Evolutionary conservation across 805 yeast genomes (phyloP).

Genomic region (Schwanniomyces yamadae): DNA sequence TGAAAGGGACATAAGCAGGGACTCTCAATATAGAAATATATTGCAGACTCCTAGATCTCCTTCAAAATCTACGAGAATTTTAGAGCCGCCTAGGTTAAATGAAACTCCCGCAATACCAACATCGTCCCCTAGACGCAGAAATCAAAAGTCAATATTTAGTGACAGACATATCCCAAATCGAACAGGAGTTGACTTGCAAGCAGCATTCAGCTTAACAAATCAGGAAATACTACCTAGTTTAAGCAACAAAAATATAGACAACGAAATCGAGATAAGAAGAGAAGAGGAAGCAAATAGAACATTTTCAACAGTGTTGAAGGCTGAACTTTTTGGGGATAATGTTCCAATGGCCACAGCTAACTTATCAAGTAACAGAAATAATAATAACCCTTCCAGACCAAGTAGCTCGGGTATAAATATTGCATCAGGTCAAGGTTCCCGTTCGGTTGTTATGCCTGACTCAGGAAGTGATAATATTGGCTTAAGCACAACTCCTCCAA

Average conservation of each 20-base stretch:
- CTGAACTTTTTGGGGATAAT: constrained; percentile 89
- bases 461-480: constrained; percentile 4
- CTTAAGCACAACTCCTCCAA: constrained; percentile 24
- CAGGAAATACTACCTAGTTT: constrained; percentile 43
- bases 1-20: too few species aligned
- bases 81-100: constrained; percentile 38
- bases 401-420: constrained; percentile 20
- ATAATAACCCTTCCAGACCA: constrained; percentile 7
- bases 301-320: constrained; percentile 79
- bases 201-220: constrained; percentile 66
- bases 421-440: constrained; percentile 2
- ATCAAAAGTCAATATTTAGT: constrained; percentile 53
- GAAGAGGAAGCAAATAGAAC: constrained; percentile 85
- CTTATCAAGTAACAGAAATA: constrained; percentile 14
- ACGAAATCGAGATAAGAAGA: constrained; percentile 64
- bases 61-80: constrained; percentile 36
- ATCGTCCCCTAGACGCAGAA: constrained; percentile 47
- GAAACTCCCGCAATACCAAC: constrained; percentile 29
- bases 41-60: constrained; percentile 44
- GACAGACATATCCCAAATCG: constrained; percentile 89
- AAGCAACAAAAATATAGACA: constrained; percentile 35
- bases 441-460: constrained; percentile 6
- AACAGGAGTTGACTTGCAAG: constrained; percentile 81
- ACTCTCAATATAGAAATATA: too few species aligned
- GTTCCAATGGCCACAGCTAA: constrained; percentile 54